Base-by-base conservation (phyloP, 768 basidiomycete species). In the Baorangia bicolor region DNA sequence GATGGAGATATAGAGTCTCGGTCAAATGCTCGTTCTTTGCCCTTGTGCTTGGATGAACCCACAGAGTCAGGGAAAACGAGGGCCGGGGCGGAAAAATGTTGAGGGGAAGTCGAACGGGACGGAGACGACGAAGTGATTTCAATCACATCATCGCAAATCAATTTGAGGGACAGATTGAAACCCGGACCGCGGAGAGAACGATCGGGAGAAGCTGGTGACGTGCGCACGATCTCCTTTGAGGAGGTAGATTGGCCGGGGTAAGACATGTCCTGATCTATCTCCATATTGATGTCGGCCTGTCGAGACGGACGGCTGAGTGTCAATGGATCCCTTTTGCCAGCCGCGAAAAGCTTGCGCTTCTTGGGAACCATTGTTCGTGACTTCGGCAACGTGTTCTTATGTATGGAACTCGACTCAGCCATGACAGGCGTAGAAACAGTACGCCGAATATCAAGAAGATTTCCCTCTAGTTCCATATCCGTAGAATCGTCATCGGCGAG, bases 381-480 rank as follows among this genome's bases (percentile, higher is more conserved):
- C 57, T 76, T 81, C 20, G 80, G 75, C 41, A 82, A 66, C 42
- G 66, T 73, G 18, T 64, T 56, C 61, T 81, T 74, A 59, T 59
- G 52, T 62, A 74, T 73, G 33, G 67, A 65, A 13, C 71, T 62
- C 6, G 70, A 61, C 31, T 72, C 68, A 10, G 65, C 63, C 16
- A 72, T 39, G 10, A 61, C 73, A 18, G 87, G 83, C 3, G 72
- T 69, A 18, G 78, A 80, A 50, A 77, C 75, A 0, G 85, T 78
- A 38, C 87, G 79, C 37, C 81, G 82, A 57, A 70, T 68, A 23
- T 76, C 55, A 42, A 71, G 62, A 23, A 86, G 66, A 5, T 82
- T 86, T 3, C 80, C 79, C 59, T 86, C 84, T 14, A 92, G 77
- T 38, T 87, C 87, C 62, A 76, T 70, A 63, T 92, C 90, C 23